A percentile compares a stretch with the other conserved stretches of the same genome.
Conservation (phyloP, 2,329 filamentous ascomycete genomes). For the Exophiala spinifera region DNA sequence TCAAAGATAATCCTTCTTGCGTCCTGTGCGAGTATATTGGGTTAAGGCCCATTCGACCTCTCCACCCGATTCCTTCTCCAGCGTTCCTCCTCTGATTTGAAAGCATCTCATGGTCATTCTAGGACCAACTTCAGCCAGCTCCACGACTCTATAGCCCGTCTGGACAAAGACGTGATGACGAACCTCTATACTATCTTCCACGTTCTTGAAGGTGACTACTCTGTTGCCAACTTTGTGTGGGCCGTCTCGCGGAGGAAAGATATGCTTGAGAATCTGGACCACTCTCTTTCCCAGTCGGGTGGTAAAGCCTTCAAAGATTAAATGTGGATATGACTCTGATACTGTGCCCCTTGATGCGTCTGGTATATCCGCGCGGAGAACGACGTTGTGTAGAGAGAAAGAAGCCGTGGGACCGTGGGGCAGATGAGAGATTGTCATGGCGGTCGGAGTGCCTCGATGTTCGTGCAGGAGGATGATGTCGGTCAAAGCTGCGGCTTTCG, state of each 20-base stretch:
- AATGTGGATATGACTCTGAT: conserved; percentile 85
- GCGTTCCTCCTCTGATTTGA: conserved; percentile 83
- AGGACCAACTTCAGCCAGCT: conserved; percentile 84
- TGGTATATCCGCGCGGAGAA: conserved; percentile 88
- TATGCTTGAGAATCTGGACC: conserved; percentile 85
- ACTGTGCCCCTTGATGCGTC: conserved; percentile 83
- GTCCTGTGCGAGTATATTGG: conserved; percentile 87
- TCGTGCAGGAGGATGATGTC: conserved; percentile 89
- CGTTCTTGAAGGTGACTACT: conserved; percentile 91
- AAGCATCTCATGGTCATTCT: conserved; percentile 97
- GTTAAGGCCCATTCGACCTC: conserved; percentile 96
- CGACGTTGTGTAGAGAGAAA: conserved; percentile 88
- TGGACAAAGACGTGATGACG: conserved; percentile 91
- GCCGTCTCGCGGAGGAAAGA: conserved; percentile 85
- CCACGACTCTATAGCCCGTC: conserved; percentile 84
- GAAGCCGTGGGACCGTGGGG: conserved; percentile 84
- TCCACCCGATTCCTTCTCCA: conserved; percentile 80
- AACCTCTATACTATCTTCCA: conserved; percentile 83
- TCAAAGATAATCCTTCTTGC: conserved; percentile 92
- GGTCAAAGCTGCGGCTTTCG: conserved; percentile 73
- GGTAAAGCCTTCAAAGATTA: conserved; percentile 93
- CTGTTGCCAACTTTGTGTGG: conserved; percentile 79
- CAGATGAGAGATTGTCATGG: conserved; percentile 80
- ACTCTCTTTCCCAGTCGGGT: conserved; percentile 76
- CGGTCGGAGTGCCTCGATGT: conserved; percentile 87